Base-by-base conservation (phyloP, 2,329 filamentous ascomycete genomes). In the Paraphaeosphaeria minitans region DNA sequence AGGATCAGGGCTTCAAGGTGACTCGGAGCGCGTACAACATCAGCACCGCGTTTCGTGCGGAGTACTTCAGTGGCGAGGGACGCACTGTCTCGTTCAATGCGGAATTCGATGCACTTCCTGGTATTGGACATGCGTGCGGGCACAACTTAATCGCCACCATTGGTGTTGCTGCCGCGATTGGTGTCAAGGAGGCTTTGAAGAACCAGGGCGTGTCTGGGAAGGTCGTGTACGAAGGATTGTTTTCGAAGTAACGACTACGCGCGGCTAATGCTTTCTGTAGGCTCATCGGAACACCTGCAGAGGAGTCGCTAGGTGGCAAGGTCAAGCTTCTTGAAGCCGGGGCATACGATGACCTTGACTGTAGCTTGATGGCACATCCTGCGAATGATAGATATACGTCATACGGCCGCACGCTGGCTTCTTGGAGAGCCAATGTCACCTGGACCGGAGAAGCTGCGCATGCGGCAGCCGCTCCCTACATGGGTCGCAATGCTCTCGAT, bases 331-430 rank as follows among this genome's bases (percentile, higher is more conserved):
- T 83, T 16, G 64, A 77, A 19, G 78, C 77, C 3, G 79, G 79
- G 4, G 77, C 79, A 10, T 82, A 81, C 63, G 65, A 66, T 14
- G 73, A 77, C 33, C 72, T 79, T 45, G 70, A 77, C 39, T 56
- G 65, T 53, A 62, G 53, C 13, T 58, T 66, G 27, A 67, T 67
- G 31, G 68, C 75, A 3, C 77, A 79, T 57, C 76, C 77, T 4
- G 72, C 73, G 10, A 73, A 72, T 19, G 56, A 57, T 10, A 62
- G 71, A 4, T 80, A 84, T 57, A 77, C 75, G 12, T 81, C 83
- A 0, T 74, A 85, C 4, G 81, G 84, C 57, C 78, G 81, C 2
- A 86, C 84, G 0, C 80, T 82, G 3, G 84, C 84, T 5, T 85
- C 82, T 62, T 66, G 74, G 4, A 74, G 77, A 43, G 79, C 86